Percentiles rank a stretch among this genome's conserved stretches.
phyloP scores from a whole-genome alignment of 768 basidiomycete species.

The Lentinula sp. region DNA sequence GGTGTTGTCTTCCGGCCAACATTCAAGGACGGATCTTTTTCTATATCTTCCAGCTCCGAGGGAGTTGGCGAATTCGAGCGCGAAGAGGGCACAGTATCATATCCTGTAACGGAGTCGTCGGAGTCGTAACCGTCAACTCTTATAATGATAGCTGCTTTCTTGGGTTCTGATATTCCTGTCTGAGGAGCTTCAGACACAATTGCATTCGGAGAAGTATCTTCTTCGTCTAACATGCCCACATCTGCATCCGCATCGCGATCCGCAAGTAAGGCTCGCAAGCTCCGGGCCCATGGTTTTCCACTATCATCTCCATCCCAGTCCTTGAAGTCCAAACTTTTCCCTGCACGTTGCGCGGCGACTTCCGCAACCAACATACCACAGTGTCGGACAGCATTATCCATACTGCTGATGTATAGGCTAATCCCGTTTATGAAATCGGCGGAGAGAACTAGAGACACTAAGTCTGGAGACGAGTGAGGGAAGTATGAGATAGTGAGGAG shows the following conservation, averaged over 20 bases:
- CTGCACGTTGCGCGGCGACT: conserved; percentile 53
- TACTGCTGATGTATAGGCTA: conserved; percentile 70
- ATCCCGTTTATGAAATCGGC: conserved; percentile 63
- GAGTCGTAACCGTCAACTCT: conserved; percentile 53
- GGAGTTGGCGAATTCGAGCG: conserved; percentile 78
- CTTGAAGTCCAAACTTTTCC: conserved; percentile 71
- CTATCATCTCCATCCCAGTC: conserved; percentile 77
- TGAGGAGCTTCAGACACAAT: neutral
- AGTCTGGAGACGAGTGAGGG: conserved; percentile 37
- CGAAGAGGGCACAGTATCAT: conserved; percentile 58
- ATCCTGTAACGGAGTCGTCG: conserved; percentile 80
- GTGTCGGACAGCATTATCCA: conserved; percentile 68
- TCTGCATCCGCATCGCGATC: conserved; percentile 47
- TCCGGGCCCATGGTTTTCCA: conserved; percentile 59
- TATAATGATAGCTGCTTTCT: neutral
- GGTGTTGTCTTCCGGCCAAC: conserved; percentile 62
- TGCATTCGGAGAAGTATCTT: conserved; percentile 5
- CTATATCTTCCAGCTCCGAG: conserved; percentile 76
- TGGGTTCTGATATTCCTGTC: conserved; percentile 6
- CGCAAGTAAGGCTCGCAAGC: conserved; percentile 47
- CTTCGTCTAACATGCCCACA: conserved; percentile 15
- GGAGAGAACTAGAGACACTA: conserved; percentile 44
- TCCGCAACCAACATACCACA: conserved; percentile 95
- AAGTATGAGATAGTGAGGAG: conserved; percentile 61
- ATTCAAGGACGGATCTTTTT: conserved; percentile 77